phyloP scores from a whole-genome alignment of 177 flowering plant genomes.

The Tripterygium wilfordii region DNA sequence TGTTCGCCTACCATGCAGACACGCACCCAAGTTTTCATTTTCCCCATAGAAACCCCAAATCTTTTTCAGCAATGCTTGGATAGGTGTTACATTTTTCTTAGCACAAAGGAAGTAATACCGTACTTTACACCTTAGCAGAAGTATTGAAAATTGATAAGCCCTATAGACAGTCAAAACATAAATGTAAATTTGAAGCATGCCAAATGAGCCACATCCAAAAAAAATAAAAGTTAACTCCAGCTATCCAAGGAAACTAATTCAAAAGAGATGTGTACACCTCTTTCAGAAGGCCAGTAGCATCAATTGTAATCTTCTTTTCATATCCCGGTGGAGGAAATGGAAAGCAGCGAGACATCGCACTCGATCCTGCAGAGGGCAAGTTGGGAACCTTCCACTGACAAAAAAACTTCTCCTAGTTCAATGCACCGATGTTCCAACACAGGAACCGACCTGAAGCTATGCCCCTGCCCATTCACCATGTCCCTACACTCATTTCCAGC shows the following conservation, averaged over 20 bases:
- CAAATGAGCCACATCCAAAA: constrained; percentile 1
- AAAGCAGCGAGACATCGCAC: constrained; percentile 53
- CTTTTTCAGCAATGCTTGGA: too few species aligned
- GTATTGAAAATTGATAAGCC: too few species aligned
- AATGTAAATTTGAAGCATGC: neutral
- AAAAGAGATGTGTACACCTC: constrained; percentile 29
- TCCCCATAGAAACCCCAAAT: too few species aligned
- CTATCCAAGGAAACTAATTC: neutral
- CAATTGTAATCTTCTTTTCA: constrained; percentile 28
- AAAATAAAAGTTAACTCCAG: constrained; percentile 1
- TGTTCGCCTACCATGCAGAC: too few species aligned
- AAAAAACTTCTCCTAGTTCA: constrained; percentile 18
- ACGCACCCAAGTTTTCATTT: too few species aligned
- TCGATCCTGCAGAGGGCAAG: constrained; percentile 4
- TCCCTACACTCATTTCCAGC: constrained; percentile 32
- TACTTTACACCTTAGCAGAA: too few species aligned
- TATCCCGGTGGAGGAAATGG: constrained; percentile 55
- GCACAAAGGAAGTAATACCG: too few species aligned
- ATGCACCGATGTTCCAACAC: constrained; percentile 14
- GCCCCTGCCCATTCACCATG: constrained; percentile 34
- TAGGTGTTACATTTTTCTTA: too few species aligned
- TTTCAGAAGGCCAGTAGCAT: constrained; percentile 23
- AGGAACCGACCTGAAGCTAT: constrained; percentile 26
- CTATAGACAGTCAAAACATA: neutral
- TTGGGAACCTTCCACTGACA: constrained; percentile 11